Evolutionary conservation across 345 rosid genomes (phyloP).

Genomic region (Luvunga scandens): DNA sequence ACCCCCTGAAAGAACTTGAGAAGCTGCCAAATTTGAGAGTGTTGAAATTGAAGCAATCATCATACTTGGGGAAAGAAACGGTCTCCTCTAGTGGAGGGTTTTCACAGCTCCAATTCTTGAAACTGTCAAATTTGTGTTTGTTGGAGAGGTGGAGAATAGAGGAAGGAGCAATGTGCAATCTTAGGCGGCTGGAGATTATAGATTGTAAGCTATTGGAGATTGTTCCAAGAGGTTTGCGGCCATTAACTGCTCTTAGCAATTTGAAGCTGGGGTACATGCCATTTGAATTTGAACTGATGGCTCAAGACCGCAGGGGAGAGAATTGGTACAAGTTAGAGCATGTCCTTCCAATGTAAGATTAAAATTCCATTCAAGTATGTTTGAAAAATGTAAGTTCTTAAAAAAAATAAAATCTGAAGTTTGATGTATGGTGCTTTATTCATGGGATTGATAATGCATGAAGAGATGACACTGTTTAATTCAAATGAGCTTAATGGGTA

Average conservation of each 20-base stretch:
- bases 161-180: conserved; percentile 19
- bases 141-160: conserved; percentile 14
- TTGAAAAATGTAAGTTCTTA: too few relatives aligned
- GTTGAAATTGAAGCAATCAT: background rate
- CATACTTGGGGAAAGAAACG: conserved; percentile 20
- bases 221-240: conserved; percentile 18
- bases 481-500: too few relatives aligned
- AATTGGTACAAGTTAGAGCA: conserved; percentile 13
- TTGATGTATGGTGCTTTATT: background rate
- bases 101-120: conserved; percentile 18
- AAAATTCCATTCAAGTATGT: background rate
- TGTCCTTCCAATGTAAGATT: conserved; percentile 6
- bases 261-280: conserved; percentile 13
- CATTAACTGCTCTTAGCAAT: background rate
- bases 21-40: conserved; percentile 17
- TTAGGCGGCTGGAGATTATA: conserved; percentile 9
- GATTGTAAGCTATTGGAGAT: conserved; percentile 10
- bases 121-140: background rate
- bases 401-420: too few relatives aligned
- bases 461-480: background rate
- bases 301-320: conserved; percentile 6
- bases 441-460: background rate
- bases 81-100: conserved; percentile 21
- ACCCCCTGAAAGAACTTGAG: conserved; percentile 22
- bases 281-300: conserved; percentile 8